Conservation (phyloP, 768 basidiomycete genomes). For the Glaciozyma martinii region DNA sequence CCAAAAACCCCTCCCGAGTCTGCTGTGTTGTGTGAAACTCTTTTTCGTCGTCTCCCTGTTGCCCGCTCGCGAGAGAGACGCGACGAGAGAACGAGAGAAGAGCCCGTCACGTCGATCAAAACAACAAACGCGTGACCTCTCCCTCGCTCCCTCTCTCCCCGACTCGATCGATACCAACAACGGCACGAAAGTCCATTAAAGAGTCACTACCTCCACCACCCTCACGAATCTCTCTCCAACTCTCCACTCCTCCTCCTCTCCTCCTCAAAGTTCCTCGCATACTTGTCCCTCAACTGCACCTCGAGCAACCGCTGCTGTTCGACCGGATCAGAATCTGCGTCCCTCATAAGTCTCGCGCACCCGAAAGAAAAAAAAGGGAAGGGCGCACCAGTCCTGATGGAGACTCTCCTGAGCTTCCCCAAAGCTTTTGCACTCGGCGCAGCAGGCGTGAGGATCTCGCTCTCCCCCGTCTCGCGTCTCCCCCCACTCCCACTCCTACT, state of each 20-base stretch:
- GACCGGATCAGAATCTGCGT: not conserved
- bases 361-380: not conserved
- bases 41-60: too few species aligned
- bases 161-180: too few species aligned
- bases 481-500: not conserved
- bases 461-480: not conserved
- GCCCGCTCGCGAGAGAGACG: too few species aligned
- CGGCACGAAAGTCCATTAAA: too few species aligned
- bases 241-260: not conserved
- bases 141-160: too few species aligned
- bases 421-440: slow-evolving; percentile 23
- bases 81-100: too few species aligned
- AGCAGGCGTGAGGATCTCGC: slow-evolving; percentile 1
- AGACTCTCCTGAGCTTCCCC: slow-evolving; percentile 24
- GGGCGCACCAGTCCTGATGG: not conserved
- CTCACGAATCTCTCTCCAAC: not conserved
- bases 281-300: slow-evolving; percentile 18
- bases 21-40: too few species aligned
- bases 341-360: not conserved
- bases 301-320: slow-evolving; percentile 12
- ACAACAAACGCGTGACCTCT: too few species aligned
- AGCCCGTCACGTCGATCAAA: too few species aligned
- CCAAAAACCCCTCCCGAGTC: too few species aligned
- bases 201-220: too few species aligned
- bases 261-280: slow-evolving; percentile 8